Conservation (phyloP, 345 rosid species). For the Eucalyptus melliodora region DNA sequence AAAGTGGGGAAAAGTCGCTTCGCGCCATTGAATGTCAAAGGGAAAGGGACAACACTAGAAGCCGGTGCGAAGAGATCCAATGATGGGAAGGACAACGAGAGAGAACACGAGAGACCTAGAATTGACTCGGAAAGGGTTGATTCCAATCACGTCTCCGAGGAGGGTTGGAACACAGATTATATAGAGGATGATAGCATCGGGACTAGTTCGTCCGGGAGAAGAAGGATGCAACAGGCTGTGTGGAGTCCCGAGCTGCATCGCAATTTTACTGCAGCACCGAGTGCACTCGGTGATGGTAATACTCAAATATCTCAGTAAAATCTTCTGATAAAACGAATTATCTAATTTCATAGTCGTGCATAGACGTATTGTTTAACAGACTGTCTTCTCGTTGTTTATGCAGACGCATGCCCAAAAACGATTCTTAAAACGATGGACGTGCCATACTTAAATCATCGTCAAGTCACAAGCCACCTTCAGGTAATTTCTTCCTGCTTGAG, state of each 20-base stretch:
- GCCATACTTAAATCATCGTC: slow-evolving; percentile 7
- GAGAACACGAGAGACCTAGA: neutral
- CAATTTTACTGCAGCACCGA: slow-evolving; percentile 24
- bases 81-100: neutral
- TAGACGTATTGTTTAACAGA: neutral
- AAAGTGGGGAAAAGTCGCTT: neutral
- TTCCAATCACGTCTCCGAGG: neutral
- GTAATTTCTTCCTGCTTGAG: neutral
- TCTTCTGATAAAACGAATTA: neutral
- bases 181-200: neutral
- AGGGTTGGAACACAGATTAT: neutral
- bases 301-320: neutral
- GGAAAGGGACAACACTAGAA: neutral
- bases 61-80: neutral
- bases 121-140: neutral
- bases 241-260: slow-evolving; percentile 29
- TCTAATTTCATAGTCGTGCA: neutral
- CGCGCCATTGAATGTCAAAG: neutral
- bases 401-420: slow-evolving; percentile 32
- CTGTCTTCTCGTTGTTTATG: neutral
- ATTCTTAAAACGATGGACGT: slow-evolving; percentile 27
- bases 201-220: neutral
- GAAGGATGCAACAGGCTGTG: neutral
- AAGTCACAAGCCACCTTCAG: slow-evolving; percentile 58
- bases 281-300: slow-evolving; percentile 12